These are phyloP conservation scores for Xylaria sp. DNA, from an alignment of 2,329 filamentous ascomycete genomes.

Conservation along the genomic window DNA sequence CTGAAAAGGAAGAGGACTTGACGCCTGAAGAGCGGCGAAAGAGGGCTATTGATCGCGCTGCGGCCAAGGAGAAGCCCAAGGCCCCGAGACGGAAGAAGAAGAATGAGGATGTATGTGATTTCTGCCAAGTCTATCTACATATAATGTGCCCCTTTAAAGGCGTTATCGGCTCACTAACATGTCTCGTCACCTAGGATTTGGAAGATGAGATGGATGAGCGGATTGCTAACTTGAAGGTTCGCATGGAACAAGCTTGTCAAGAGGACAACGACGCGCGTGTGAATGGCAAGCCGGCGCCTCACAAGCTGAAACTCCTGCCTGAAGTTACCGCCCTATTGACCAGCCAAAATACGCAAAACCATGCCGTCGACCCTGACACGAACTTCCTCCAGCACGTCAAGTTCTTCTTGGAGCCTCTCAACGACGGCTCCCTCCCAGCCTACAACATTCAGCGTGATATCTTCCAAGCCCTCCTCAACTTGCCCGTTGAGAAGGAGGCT, in stretches of 20 bases:
- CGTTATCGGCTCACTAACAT: constrained; percentile 6
- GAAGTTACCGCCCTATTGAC: constrained; percentile 85
- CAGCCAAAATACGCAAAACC: constrained; percentile 77
- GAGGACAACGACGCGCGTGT: constrained; percentile 79
- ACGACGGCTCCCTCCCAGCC: constrained; percentile 87
- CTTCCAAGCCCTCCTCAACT: constrained; percentile 69
- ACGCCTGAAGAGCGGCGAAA: constrained; percentile 80
- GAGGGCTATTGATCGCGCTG: constrained; percentile 76
- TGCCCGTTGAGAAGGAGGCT: constrained; percentile 87
- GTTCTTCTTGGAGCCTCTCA: constrained; percentile 93
- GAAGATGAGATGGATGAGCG: constrained; percentile 87
- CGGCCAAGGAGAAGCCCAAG: constrained; percentile 80
- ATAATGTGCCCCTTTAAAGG: neutral
- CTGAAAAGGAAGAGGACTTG: constrained; percentile 70
- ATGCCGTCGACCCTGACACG: constrained; percentile 86
- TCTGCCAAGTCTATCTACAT: neutral
- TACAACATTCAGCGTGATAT: constrained; percentile 97
- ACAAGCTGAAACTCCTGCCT: constrained; percentile 90
- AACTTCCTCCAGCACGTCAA: constrained; percentile 93
- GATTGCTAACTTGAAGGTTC: constrained; percentile 78
- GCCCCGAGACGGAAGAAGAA: constrained; percentile 70
- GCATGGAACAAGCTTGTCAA: constrained; percentile 87
- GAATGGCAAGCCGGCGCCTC: constrained; percentile 72
- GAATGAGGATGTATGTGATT: constrained; percentile 70
- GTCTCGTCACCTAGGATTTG: constrained; percentile 57